Base-by-base conservation (phyloP, 2,329 filamentous ascomycete species). In the Phoma sp. region DNA sequence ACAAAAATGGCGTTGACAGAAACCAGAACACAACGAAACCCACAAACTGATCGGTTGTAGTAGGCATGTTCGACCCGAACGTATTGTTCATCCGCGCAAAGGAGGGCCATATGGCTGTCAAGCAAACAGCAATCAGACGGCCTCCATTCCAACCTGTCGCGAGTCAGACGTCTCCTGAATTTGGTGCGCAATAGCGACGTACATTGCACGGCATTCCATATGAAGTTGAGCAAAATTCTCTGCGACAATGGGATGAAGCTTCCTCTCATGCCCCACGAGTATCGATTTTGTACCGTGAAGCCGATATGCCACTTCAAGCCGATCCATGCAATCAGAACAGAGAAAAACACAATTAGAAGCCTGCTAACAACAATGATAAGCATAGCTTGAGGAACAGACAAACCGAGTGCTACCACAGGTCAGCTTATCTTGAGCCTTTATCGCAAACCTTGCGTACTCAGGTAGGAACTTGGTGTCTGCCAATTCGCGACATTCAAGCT, bases 301-400 rank as follows among this genome's bases (percentile, higher is more conserved):
- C 80, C 80, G 50, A 83, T 77, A 59, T 83, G 80, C 79, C 79
- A 82, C 32, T 74, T 75, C 4, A 81, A 47, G 11, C 80, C 80
- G 18, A 76, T 77, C 78, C 78, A 81, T 7, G 77, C 79, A 20
- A 81, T 76, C 4, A 81, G 57, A 10, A 72, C 72, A 0, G 79
- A 74, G 56, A 81, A 81, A 7, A 75, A 40, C 3, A 72, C 71
- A 43, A 81, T 76, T 4, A 81, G 63, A 0, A 78, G 56, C 4
- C 77, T 73, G 6, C 76, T 76, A 5, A 82, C 46, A 15, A 81
- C 67, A 25, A 82, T 81, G 48, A 81, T 73, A n/a, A 73, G 61
- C 76, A 83, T 80, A 20, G 80, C 66, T 54, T 81, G 79, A 9
- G 73, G 65, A 2, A 81, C 78, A 0, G 79, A 81, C n/a, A 81